Conservation (phyloP, 495 filamentous ascomycete species). For the Parathielavia hyrcaniae region DNA sequence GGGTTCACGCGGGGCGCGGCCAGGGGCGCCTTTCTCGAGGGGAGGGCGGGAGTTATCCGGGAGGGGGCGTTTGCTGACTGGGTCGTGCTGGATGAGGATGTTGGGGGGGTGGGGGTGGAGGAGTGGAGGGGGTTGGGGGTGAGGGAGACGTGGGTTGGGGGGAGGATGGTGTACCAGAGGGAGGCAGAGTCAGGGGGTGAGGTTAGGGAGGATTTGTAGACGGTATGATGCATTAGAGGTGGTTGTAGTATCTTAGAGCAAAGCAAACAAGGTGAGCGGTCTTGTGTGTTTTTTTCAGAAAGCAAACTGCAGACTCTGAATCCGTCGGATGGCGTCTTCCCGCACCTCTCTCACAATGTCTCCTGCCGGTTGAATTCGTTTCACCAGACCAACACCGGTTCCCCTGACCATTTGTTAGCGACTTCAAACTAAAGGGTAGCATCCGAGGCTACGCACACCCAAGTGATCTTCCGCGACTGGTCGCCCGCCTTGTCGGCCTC, state of each 20-base stretch:
- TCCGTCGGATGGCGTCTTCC: constrained; percentile 53
- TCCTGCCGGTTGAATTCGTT: constrained; percentile 60
- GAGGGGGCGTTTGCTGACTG: constrained; percentile 55
- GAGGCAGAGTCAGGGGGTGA: constrained; percentile 17
- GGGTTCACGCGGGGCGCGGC: constrained; percentile 50
- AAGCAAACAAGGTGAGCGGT: too few species aligned
- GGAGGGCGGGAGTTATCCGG: constrained; percentile 46
- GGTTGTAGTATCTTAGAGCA: background rate
- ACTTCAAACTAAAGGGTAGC: background rate
- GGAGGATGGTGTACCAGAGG: constrained; percentile 39
- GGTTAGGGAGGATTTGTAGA: constrained; percentile 17
- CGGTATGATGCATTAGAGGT: background rate
- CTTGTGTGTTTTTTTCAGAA: background rate
- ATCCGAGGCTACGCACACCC: constrained; percentile 44
- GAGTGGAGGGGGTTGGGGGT: constrained; percentile 46
- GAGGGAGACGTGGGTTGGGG: constrained; percentile 59
- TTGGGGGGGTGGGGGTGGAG: constrained; percentile 37
- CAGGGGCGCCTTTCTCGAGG: constrained; percentile 47
- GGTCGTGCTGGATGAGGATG: constrained; percentile 51
- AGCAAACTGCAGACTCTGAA: constrained; percentile 22
- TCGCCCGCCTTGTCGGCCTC: constrained; percentile 39
- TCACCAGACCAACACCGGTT: constrained; percentile 57
- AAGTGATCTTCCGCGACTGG: constrained; percentile 37
- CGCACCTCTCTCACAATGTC: constrained; percentile 67
- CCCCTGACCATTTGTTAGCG: constrained; percentile 27